Percentiles rank a stretch among this genome's conserved stretches.
Conservation (phyloP, 208 protist genomes). For the Tritrichomonas musculus region DNA sequence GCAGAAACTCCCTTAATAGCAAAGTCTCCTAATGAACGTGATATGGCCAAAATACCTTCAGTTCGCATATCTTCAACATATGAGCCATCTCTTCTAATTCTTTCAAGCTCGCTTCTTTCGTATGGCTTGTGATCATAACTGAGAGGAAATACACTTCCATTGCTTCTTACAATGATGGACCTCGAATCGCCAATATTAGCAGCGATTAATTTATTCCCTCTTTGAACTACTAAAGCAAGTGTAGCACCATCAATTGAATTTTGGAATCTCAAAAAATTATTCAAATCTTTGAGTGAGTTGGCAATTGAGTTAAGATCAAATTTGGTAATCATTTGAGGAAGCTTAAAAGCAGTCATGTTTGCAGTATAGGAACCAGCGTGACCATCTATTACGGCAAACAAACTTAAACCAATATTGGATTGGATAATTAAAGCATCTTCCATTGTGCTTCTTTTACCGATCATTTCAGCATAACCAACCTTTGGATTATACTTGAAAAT, state of each 20-base stretch:
- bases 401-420: not conserved
- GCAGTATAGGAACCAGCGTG: not conserved
- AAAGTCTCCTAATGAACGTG: not conserved
- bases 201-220: not conserved
- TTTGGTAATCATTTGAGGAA: not conserved
- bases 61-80: not conserved
- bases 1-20: not conserved
- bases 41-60: not conserved
- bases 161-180: not conserved
- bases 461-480: not conserved
- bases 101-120: not conserved
- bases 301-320: not conserved
- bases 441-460: not conserved
- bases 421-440: not conserved
- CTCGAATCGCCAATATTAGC: not conserved
- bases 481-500: not conserved
- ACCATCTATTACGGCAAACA: not conserved
- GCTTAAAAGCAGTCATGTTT: not conserved
- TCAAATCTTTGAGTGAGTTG: not conserved
- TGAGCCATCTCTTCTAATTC: not conserved
- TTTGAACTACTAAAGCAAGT: not conserved
- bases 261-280: not conserved
- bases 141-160: not conserved
- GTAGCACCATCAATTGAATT: not conserved
- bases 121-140: not conserved